phyloP scores from a whole-genome alignment of 192 early-diverging fungal species.

The Linnemannia elongata region DNA sequence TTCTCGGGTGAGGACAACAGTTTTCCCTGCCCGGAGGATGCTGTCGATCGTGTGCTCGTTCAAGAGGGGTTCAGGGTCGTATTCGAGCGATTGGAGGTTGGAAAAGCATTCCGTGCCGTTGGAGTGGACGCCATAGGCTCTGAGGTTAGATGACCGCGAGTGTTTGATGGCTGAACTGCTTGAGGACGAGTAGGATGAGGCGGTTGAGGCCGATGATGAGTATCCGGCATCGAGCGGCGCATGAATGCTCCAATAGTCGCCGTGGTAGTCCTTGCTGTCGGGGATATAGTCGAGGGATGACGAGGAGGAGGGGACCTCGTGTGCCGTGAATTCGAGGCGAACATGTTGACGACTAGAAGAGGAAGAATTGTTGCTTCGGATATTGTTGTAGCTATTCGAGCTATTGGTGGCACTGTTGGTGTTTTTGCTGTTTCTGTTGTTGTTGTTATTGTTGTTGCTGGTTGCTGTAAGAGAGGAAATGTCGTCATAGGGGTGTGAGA shows the following conservation, averaged over 20 bases:
- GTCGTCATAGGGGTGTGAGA: not conserved
- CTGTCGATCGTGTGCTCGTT: constrained; percentile 59
- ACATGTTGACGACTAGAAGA: constrained; percentile 21
- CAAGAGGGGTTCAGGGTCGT: constrained; percentile 62
- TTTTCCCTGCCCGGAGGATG: constrained; percentile 60
- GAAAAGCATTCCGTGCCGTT: constrained; percentile 61
- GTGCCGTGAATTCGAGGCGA: not conserved
- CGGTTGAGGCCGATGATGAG: constrained; percentile 33
- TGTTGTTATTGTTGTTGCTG: not conserved
- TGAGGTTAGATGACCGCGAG: constrained; percentile 7
- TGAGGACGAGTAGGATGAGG: constrained; percentile 37
- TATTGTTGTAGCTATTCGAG: not conserved
- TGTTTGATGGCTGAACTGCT: constrained; percentile 31
- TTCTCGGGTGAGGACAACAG: constrained; percentile 65
- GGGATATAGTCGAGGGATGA: constrained; percentile 3
- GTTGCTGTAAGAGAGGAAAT: not conserved
- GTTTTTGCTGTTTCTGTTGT: constrained; percentile 13
- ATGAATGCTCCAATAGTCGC: constrained; percentile 55
- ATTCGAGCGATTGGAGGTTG: constrained; percentile 63
- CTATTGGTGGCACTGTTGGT: not conserved
- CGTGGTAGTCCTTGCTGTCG: constrained; percentile 29
- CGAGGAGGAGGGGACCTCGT: not conserved
- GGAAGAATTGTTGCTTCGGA: not conserved
- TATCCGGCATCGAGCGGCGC: constrained; percentile 47
- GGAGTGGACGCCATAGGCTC: constrained; percentile 27